Conservation (phyloP, 179 eudicot genomes). For the Amaranthus tricolor region DNA sequence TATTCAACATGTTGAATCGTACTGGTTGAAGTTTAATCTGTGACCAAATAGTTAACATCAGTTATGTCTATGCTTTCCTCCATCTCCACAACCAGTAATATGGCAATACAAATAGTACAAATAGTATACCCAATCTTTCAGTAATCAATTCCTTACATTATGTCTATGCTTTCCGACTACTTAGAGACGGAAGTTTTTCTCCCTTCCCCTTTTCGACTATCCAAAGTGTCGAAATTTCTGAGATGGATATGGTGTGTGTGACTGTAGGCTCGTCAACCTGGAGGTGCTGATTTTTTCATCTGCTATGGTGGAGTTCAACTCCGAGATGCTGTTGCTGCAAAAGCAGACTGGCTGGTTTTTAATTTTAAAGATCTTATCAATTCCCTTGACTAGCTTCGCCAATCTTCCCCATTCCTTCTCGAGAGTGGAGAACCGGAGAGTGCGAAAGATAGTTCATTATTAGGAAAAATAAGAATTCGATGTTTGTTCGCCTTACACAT, state of each 20-base stretch:
- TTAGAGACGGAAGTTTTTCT: not conserved
- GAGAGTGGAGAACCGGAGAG: not conserved
- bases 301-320: constrained; percentile 93
- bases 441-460: too few species aligned
- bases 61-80: too few species aligned
- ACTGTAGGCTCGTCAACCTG: constrained; percentile 82
- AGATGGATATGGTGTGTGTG: constrained; percentile 7
- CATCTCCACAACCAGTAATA: not conserved
- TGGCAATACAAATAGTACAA: not conserved
- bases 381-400: constrained; percentile 47
- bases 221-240: not conserved
- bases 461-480: not conserved
- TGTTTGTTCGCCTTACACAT: not conserved
- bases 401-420: not conserved
- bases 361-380: constrained; percentile 68
- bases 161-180: not conserved
- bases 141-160: not conserved
- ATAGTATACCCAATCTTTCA: not conserved
- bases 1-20: too few species aligned
- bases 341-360: constrained; percentile 93
- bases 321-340: constrained; percentile 80
- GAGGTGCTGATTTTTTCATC: constrained; percentile 89
- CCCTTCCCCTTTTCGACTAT: too few species aligned
- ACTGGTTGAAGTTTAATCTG: too few species aligned
- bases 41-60: too few species aligned